These are phyloP conservation scores for Botrytis squamosa DNA, from an alignment of 2,329 filamentous ascomycete species.

Conservation along the genomic window DNA sequence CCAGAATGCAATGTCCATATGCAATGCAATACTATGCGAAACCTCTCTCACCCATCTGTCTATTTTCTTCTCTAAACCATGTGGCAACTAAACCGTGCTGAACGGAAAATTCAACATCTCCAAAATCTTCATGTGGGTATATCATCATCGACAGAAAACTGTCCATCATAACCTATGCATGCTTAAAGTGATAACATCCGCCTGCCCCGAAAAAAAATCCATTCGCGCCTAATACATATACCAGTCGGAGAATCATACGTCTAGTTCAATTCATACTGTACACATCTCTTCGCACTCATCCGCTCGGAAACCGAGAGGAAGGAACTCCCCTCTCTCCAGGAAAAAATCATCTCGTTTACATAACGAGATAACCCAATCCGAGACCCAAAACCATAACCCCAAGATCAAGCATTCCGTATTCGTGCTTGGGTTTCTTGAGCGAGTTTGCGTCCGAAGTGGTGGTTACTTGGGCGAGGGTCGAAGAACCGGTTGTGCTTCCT, in stretches of 20 bases:
- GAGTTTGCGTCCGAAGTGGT: constrained; percentile 17
- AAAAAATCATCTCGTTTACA: constrained; percentile 30
- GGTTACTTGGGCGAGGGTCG: constrained; percentile 33
- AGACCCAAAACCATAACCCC: constrained; percentile 37
- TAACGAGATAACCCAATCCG: constrained; percentile 38
- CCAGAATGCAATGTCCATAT: constrained; percentile 1
- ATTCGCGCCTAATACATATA: background rate
- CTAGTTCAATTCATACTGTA: background rate
- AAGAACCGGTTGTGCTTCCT: background rate
- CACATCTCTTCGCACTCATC: no score
- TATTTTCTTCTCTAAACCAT: background rate
- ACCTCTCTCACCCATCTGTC: background rate
- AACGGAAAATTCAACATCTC: background rate
- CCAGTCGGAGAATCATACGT: background rate
- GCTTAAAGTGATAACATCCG: background rate
- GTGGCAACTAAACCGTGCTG: background rate
- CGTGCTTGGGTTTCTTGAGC: constrained; percentile 30
- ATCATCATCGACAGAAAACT: background rate
- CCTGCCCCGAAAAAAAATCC: background rate
- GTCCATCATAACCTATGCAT: background rate
- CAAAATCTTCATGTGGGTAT: background rate
- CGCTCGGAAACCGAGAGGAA: background rate
- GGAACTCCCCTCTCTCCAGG: background rate
- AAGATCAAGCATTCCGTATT: constrained; percentile 35
- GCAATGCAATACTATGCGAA: background rate